Evolutionary conservation across 108 stramenopile species (phyloP), one percentile per base, ranked within the genome.

Genomic region (Phaeodactylum tricornutum): DNA sequence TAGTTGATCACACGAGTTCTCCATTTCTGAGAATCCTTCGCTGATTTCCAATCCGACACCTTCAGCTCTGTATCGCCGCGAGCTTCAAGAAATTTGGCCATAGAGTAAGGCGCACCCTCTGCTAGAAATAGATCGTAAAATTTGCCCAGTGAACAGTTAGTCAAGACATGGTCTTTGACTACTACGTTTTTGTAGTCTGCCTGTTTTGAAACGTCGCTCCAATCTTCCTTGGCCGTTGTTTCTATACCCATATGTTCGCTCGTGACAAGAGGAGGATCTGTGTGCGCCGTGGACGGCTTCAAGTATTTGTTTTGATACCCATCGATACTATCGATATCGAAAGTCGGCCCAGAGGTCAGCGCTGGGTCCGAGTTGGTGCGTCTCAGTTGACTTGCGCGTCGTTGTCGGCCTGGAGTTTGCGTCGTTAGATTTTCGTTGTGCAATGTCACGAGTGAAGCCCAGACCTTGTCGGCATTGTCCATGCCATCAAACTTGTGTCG

Each of bases 1-100:
- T 89, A 89, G 20, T 72, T 50, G 12, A 89, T 71, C 26, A 34
- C 76, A 6, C 87, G 77, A 1, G 50, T 52, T n/a, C n/a, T n/a
- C n/a, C n/a, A n/a, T 36, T 53, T 37, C 30, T 34, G n/a, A 11
- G 59, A 35, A 24, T 23, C 22, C 23, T 36, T 28, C 28, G 56
- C 2, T 23, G 47, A 38, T 32, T 69, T 42, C 87, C 87, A 89
- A 0, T 43, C 42, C 39, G 77, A 63, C 24, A 61, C 53, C 16
- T 65, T 51, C n/a, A 84, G 44, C 7, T 69, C 50, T 14, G 57
- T 20, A 24, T 84, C 83, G 20, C 83, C 83, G 25, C 58, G 60
- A 2, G 49, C 62, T 14, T 45, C 32, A 71, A 82, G 66, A 49
- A 64, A 84, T 16, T 41, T 59, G 15, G 63, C 53, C 32, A 81